phyloP scores from a whole-genome alignment of 176 grass and related monocot species.

The Hsuehochloa calcarea region DNA sequence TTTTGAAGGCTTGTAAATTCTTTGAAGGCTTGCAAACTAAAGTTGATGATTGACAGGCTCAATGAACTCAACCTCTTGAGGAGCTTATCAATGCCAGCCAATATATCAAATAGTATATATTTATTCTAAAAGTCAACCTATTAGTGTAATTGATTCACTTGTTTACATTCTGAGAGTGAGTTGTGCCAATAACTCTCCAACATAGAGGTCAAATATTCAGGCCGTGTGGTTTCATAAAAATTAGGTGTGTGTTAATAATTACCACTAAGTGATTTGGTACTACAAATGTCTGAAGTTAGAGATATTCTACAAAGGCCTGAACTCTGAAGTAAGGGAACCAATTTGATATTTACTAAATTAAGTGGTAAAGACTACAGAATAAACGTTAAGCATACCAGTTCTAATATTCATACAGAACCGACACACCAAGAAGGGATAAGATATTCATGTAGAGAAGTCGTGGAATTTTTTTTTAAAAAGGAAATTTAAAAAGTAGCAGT shows the following conservation, averaged over 20 bases:
- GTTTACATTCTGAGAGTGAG: neutral
- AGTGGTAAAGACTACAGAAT: neutral
- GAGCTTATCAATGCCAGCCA: neutral
- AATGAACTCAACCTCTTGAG: neutral
- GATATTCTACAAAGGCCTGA: neutral
- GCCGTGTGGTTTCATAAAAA: neutral
- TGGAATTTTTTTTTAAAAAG: neutral
- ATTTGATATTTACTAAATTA: neutral
- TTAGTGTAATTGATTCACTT: neutral
- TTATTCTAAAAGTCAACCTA: neutral
- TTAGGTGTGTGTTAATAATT: neutral
- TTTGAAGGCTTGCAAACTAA: neutral
- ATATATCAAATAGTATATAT: neutral
- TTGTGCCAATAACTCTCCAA: neutral
- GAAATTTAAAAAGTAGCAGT: neutral
- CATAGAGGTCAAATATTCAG: neutral
- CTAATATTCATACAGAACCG: neutral
- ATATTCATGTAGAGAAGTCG: neutral
- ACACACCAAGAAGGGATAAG: neutral
- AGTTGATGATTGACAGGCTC: neutral
- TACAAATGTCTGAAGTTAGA: constrained; percentile 3
- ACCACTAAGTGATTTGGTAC: neutral
- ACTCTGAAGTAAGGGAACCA: neutral
- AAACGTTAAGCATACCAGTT: neutral
- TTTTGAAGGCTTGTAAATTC: neutral